Base-by-base conservation (phyloP, 352 stramenopile species). In the Phytophthora hibernalis region DNA sequence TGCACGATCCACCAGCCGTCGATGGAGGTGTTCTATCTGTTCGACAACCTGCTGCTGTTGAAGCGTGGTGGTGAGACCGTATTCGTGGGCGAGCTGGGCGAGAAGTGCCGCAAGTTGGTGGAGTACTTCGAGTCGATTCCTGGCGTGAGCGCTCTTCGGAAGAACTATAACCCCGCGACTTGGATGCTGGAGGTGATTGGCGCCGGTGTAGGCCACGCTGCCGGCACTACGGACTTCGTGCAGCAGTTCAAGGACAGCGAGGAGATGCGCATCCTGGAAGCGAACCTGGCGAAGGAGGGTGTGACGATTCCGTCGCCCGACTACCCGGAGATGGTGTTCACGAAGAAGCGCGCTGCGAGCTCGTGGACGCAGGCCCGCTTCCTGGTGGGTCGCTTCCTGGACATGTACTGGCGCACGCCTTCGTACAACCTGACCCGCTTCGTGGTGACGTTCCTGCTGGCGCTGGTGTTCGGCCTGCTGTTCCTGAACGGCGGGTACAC, bases 1-100 rank as follows among this genome's bases (percentile, higher is more conserved):
- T 96, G 92, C 51, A 97, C 89, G 35, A 98, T 98, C 71, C 92
- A 97, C 72, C 90, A 97, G 70, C 91, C 92, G 16, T 86, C 78
- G 15, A 87, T 76, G 3, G 85, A 97, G 43, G 83, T 97, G 11
- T 97, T 97, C 30, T 84, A 82, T 15, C 81, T 83, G 31, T 94
- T 96, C 68, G 86, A 97, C 26, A 31, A 31, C 26, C 26, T 31
- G 26, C 71, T 94, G 12, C 77, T 95, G 49, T 60, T 31, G 97
- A 70, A 71, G 44, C 67, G 61, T 22, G 67, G 67, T 85, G 64
- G 83, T 12, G 61, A 77, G 60, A 82, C 65, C 5, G 68, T 84
- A 10, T 91, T 80, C 57, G 74, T 83, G 24, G 83, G 83, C 31
- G 72, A 88, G 7, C 47, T 91, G 0, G 75, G 73, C 26, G 42